Conservation (phyloP, 805 yeast genomes). For the Saccharomycopsis sp. region DNA sequence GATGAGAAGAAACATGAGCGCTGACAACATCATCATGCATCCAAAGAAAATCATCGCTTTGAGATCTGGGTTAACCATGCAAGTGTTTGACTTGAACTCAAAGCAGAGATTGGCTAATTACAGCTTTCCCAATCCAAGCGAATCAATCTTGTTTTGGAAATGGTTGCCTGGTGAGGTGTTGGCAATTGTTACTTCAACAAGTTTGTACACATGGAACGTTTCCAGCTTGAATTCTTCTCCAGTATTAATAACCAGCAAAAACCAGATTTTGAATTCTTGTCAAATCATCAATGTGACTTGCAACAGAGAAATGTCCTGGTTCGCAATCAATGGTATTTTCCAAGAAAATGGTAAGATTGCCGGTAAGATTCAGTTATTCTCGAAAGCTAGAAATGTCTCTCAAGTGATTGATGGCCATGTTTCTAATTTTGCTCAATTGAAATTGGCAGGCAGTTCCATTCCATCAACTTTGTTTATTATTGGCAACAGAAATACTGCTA, state of each 20-base stretch:
- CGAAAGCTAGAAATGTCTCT: slow-evolving; percentile 81
- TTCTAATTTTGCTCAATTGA: slow-evolving; percentile 72
- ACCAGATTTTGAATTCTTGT: slow-evolving; percentile 63
- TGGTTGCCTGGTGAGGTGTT: slow-evolving; percentile 71
- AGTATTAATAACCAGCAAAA: slow-evolving; percentile 69
- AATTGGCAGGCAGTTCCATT: slow-evolving; percentile 61
- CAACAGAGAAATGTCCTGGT: slow-evolving; percentile 79
- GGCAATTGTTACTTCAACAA: slow-evolving; percentile 76
- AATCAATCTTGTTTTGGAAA: slow-evolving; percentile 75
- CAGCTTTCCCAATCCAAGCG: slow-evolving; percentile 65
- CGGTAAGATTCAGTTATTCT: slow-evolving; percentile 90
- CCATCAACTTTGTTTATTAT: slow-evolving; percentile 87
- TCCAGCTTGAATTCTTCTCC: slow-evolving; percentile 77
- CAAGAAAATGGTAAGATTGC: slow-evolving; percentile 91
- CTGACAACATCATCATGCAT: slow-evolving; percentile 96
- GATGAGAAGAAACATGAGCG: slow-evolving; percentile 84
- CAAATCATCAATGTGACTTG: slow-evolving; percentile 89
- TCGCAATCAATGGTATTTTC: slow-evolving; percentile 89
- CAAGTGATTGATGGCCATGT: slow-evolving; percentile 99
- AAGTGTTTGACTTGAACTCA: slow-evolving; percentile 79
- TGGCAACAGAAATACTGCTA: slow-evolving; percentile 76
- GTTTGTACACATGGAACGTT: slow-evolving; percentile 74
- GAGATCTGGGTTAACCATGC: slow-evolving; percentile 95
- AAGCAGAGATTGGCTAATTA: slow-evolving; percentile 86
- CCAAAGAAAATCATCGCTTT: slow-evolving; percentile 85